These are phyloP conservation scores for Clonostachys chloroleuca DNA, from an alignment of 2,329 filamentous ascomycete species.

Conservation along the genomic window DNA sequence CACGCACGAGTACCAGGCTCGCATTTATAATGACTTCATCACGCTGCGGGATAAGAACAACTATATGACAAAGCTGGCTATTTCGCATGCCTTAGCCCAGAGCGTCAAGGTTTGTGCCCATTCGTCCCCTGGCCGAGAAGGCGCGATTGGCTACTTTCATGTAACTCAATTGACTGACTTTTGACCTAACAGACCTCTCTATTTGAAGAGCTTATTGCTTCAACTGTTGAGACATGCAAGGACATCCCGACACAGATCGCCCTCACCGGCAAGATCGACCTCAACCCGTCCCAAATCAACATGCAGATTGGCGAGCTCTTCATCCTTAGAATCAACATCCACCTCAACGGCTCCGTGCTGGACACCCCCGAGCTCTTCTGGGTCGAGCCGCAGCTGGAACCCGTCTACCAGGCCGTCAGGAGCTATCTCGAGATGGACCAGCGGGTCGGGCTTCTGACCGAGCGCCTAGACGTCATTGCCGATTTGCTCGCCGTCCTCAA, in stretches of 20 bases:
- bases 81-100: constrained; percentile 91
- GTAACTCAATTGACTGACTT: background rate
- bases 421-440: constrained; percentile 99
- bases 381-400: constrained; percentile 95
- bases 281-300: constrained; percentile 89
- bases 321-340: constrained; percentile 95
- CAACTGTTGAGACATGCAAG: constrained; percentile 89
- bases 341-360: constrained; percentile 92
- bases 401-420: constrained; percentile 90
- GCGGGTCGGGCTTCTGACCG: constrained; percentile 81
- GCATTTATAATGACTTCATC: constrained; percentile 99
- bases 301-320: constrained; percentile 99
- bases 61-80: constrained; percentile 97
- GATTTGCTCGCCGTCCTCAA: constrained; percentile 87
- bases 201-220: constrained; percentile 92
- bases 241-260: constrained; percentile 92
- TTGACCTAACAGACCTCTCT: constrained; percentile 65
- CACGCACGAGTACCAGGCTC: constrained; percentile 92
- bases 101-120: constrained; percentile 71
- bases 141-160: background rate
- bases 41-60: constrained; percentile 89
- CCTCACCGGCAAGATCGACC: constrained; percentile 83
- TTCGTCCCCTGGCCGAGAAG: background rate
- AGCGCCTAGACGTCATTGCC: constrained; percentile 84
- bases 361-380: constrained; percentile 98